Evolutionary conservation across 2,329 filamentous ascomycete species (phyloP).

Genomic region (Purpureocillium takamizusanense): DNA sequence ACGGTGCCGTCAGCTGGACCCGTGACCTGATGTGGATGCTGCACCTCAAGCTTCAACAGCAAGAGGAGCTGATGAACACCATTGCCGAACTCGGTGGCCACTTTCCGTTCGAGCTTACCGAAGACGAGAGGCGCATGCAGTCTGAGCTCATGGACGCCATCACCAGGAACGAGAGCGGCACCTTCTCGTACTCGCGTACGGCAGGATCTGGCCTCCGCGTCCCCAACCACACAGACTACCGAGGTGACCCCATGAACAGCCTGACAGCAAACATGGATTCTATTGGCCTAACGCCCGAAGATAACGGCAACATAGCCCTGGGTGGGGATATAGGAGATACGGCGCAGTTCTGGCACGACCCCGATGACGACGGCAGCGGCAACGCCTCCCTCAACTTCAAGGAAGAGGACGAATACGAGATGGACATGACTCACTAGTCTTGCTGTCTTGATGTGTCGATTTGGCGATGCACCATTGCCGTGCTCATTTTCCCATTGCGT

Average conservation of each 20-base stretch:
- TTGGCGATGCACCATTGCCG: too few relatives aligned
- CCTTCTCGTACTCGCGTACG: conserved; percentile 77
- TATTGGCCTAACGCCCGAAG: conserved; percentile 28
- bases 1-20: conserved; percentile 94
- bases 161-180: conserved; percentile 64
- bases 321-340: conserved; percentile 38
- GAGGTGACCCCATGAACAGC: conserved; percentile 64
- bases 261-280: conserved; percentile 24
- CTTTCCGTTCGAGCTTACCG: conserved; percentile 74
- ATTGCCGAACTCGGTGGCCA: conserved; percentile 64
- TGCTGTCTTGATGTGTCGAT: too few relatives aligned
- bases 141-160: conserved; percentile 84
- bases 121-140: conserved; percentile 94
- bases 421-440: conserved; percentile 51
- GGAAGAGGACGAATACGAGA: conserved; percentile 88
- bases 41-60: conserved; percentile 80
- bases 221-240: conserved; percentile 85
- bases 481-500: too few relatives aligned
- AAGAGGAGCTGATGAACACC: conserved; percentile 73
- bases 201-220: conserved; percentile 82
- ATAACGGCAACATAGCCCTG: conserved; percentile 25
- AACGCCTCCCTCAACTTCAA: conserved; percentile 67
- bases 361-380: conserved; percentile 63
- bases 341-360: conserved; percentile 57
- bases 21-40: conserved; percentile 97